Evolutionary conservation across 2,329 filamentous ascomycete species (phyloP), one percentile per base, ranked within the genome.

Genomic region (Curvularia sp.): DNA sequence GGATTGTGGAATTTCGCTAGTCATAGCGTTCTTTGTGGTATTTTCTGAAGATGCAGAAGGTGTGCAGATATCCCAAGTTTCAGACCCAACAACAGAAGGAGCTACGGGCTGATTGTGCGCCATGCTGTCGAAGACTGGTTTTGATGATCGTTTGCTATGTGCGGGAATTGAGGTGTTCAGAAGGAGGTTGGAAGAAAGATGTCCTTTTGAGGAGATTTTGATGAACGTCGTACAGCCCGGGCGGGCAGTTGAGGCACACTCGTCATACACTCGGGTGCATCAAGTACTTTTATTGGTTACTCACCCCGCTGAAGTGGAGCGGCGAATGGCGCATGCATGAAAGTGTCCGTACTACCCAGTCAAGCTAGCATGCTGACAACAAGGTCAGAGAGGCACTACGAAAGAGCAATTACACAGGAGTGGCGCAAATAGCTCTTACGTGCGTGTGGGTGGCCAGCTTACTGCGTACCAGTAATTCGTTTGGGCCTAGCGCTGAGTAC

Each of bases 41-140:
- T 54, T 50, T 49, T 54, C 50, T 5, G 55, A 58, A 22, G 55
- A 49, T 43, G 39, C 46, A 44, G 55, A 53, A 22, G 55, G 55
- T 12, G 55, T 58, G 24, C 50, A 54, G 28, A 54, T 50, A 46
- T 49, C 30, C 24, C 38, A 50, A 8, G 50, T 46, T 42, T 50
- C 50, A 28, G 55, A 54, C 28, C 31, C 55, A 54, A 39, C 28
- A 38, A 54, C 39, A 12, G 55, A 49, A 30, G 51, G 35, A 18
- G 51, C 18, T 24, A 28, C 22, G 6, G 22, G 38, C 20, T 58
- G 50, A 10, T 54, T 10, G 30, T 58, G 55, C 38, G 50, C 44
- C 55, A 58, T 58, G 15, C 15, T 42, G 13, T 46, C 43, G 15
- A 46, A 28, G 7, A 46, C 26, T 18, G 43, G n/a, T 46, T 46